These are phyloP conservation scores for Lentinula aciculospora DNA, from an alignment of 768 basidiomycete genomes.

Conservation along the genomic window DNA sequence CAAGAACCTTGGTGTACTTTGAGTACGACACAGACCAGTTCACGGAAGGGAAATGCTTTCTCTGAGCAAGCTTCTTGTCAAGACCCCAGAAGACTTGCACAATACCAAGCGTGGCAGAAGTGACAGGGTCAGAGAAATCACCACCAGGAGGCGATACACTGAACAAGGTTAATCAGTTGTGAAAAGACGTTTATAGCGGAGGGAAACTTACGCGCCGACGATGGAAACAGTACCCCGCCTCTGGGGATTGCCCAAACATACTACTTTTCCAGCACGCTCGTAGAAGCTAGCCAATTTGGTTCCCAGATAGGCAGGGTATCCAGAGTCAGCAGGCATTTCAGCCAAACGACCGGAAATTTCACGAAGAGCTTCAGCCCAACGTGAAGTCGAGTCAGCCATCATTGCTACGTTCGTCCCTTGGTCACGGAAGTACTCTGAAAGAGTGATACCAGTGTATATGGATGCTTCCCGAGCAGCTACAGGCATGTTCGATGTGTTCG, in stretches of 20 bases:
- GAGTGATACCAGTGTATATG: constrained; percentile 98
- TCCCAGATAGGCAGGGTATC: constrained; percentile 94
- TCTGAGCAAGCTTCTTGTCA: constrained; percentile 97
- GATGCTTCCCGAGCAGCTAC: constrained; percentile 99
- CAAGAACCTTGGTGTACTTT: constrained; percentile 93
- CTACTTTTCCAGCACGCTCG: constrained; percentile 96
- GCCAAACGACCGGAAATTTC: constrained; percentile 99
- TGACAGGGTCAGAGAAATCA: constrained; percentile 99
- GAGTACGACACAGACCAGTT: constrained; percentile 99
- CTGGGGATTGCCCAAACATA: constrained; percentile 82
- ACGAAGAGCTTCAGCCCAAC: constrained; percentile 98
- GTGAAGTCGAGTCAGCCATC: constrained; percentile 99
- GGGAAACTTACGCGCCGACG: constrained; percentile 85
- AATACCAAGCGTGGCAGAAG: constrained; percentile 94
- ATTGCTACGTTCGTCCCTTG: constrained; percentile 96
- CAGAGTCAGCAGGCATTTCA: constrained; percentile 99
- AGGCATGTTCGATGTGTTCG: constrained; percentile 99
- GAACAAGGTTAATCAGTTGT: constrained; percentile 7
- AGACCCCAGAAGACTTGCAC: constrained; percentile 99
- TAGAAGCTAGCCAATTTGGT: constrained; percentile 98
- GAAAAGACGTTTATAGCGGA: constrained; percentile 5
- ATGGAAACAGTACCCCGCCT: constrained; percentile 95
- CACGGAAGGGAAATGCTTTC: constrained; percentile 99
- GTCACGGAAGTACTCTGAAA: constrained; percentile 99
- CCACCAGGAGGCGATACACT: constrained; percentile 99